Evolutionary conservation across 768 basidiomycete species (phyloP), one percentile per base, ranked within the genome.

Genomic region (Suillus brevipes): DNA sequence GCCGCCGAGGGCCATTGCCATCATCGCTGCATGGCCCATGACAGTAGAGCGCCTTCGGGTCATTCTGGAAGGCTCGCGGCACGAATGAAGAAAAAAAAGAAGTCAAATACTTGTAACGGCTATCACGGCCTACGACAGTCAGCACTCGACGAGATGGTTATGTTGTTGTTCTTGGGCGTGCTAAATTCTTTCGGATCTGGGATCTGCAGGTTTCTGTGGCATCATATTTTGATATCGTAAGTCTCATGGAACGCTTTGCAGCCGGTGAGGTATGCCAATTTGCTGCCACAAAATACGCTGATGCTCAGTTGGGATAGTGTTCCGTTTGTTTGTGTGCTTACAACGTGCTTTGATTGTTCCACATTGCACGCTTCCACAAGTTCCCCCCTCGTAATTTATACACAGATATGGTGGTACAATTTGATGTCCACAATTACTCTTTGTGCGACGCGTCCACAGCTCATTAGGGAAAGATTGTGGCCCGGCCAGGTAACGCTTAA

Each of bases 1-100:
- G 69, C 91, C 80, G 28, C 91, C 14, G 49, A 13, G 49, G 23
- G 16, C 49, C 49, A 25, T 50, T 23, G 23, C 47, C n/a, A 49
- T 25, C 6, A 49, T 23, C 3, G 14, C 23, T 50, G 49, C 49
- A 25, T 14, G 23, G 23, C 23, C 13, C 25, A 7, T 50, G 10
- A 25, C 13, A 50, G 25, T 25, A 14, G 13, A 50, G 23, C 8
- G 16, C 49, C 25, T 31, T 31, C 31, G 31, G 31, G 31, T 31
- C 25, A 25, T 50, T 50, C 13, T 50, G 25, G 25, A 25, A 25
- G 25, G 49, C 49, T 25, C 14, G 25, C 89, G 37, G 16, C 28
- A 31, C 28, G 16, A 31, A 18, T 28, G 16, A 28, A 16, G n/a
- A 49, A 47, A 4, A 47, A 23, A 13, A 50, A 18, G 8, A 31